Percentiles rank a stretch among this genome's conserved stretches.
These are phyloP conservation scores for Dendrobium officinale DNA, from an alignment of 106 monocot species.

Conservation along the genomic window DNA sequence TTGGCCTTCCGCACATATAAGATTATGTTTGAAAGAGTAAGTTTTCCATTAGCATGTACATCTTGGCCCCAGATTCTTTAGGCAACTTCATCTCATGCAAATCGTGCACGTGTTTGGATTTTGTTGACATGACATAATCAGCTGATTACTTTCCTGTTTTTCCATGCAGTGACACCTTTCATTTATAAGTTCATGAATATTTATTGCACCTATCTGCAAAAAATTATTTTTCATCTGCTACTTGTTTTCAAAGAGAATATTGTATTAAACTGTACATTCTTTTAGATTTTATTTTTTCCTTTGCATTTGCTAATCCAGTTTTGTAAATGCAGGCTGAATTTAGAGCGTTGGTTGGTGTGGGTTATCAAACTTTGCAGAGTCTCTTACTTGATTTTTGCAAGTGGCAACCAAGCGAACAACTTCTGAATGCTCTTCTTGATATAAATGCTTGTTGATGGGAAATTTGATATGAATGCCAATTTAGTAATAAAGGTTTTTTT, in stretches of 20 bases:
- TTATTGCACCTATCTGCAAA: background rate
- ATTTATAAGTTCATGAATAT: background rate
- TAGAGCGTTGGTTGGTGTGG: conserved; percentile 76
- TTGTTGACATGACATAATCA: background rate
- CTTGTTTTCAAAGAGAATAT: background rate
- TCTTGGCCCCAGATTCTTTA: background rate
- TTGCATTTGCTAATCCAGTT: background rate
- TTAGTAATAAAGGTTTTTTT: conserved; percentile 57
- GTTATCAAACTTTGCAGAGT: conserved; percentile 94
- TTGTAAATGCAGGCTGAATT: conserved; percentile 56
- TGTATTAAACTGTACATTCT: background rate
- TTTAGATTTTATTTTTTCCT: background rate
- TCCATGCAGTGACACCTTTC: background rate
- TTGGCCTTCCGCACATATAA: background rate
- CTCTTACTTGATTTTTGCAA: conserved; percentile 85
- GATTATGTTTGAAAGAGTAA: background rate
- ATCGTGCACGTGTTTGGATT: background rate
- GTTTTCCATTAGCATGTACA: background rate
- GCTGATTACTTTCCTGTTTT: background rate
- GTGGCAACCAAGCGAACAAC: conserved; percentile 57
- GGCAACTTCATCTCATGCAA: background rate
- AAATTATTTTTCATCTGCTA: background rate
- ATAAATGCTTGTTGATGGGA: conserved; percentile 93
- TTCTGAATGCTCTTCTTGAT: conserved; percentile 84
- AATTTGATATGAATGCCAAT: conserved; percentile 39